Base-by-base conservation (phyloP, 257 asterid genomes). In the Lavandula angustifolia region DNA sequence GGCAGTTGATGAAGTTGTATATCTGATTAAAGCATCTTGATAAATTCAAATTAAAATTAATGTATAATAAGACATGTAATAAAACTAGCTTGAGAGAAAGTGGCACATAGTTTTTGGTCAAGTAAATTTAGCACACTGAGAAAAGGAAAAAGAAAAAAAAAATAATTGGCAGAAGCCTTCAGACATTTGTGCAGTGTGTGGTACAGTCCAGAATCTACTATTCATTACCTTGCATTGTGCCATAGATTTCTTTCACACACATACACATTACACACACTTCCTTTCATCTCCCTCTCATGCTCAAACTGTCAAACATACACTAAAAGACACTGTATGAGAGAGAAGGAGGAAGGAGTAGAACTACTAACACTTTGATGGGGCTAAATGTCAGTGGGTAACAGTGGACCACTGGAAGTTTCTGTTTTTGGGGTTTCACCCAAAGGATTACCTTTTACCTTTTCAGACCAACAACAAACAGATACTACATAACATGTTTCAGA, bases 371-470 rank as follows among this genome's bases (percentile, higher is more conserved):
- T 85, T 79, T 76, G 91, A 80, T 72, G 76, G 79, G 79, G 78
- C 66, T 32, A 60, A 70, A 54, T 70, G 92, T 84, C 91, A 85
- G 94, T 70, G 48, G 82, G 86, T 74, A 84, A 81, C 75, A 76
- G 78, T 82, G 96, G 96, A 89, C 96, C 96, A 89, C 95, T 86
- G 95, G 76, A 76, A 89, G 88, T 86, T 86, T 85, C 90, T 82
- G 90, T 82, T 80, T 88, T 83, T 84, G 85, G 95, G 95, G 90
- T 86, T 86, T 86, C 95, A 86, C 95, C 92, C 95, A 86, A 82
- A 79, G 83, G 65, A 73, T 82, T 86, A 73, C 78, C 81, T 82
- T 84, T 86, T 72, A 68, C 84, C 85, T 78, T 77, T 80, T 86
- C 79, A 80, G 85, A 78, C 77, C 73, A 75, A 75, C 85, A 84